Percentiles rank a stretch among this genome's conserved stretches.
phyloP scores from a whole-genome alignment of 495 filamentous ascomycete species.

The Hyaloscypha variabilis region DNA sequence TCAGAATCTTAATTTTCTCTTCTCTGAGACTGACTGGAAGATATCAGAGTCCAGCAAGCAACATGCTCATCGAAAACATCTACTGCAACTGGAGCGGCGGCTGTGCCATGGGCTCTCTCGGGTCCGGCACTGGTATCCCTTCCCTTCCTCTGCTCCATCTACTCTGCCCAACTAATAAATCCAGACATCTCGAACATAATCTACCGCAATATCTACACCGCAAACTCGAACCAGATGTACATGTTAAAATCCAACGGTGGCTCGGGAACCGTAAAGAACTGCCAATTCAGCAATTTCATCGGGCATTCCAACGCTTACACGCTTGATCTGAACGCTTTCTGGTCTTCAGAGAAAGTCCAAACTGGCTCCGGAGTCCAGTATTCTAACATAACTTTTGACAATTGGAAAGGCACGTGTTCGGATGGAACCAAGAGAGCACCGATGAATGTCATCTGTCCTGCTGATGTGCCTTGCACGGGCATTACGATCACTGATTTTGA shows the following conservation, averaged over 20 bases:
- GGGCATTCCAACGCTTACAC: slow-evolving; percentile 49
- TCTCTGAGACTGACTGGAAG: slow-evolving; percentile 7
- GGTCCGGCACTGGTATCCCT: slow-evolving; percentile 29
- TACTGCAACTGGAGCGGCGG: slow-evolving; percentile 62
- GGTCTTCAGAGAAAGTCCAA: slow-evolving; percentile 16
- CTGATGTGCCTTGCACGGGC: slow-evolving; percentile 48
- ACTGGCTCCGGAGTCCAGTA: slow-evolving; percentile 52
- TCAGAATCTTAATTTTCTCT: neutral
- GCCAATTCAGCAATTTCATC: slow-evolving; percentile 60
- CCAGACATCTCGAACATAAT: slow-evolving; percentile 44
- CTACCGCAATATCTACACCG: slow-evolving; percentile 55
- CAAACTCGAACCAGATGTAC: slow-evolving; percentile 60
- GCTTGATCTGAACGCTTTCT: slow-evolving; percentile 50
- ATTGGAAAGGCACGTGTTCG: slow-evolving; percentile 60
- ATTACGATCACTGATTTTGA: slow-evolving; percentile 56
- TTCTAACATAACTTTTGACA: slow-evolving; percentile 52
- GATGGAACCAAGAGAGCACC: slow-evolving; percentile 53
- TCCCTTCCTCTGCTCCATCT: too few relatives aligned
- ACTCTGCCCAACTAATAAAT: neutral
- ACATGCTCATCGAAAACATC: slow-evolving; percentile 58
- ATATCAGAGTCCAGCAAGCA: slow-evolving; percentile 44
- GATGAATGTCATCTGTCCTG: slow-evolving; percentile 43
- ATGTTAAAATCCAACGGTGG: slow-evolving; percentile 62
- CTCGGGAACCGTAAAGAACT: slow-evolving; percentile 47
- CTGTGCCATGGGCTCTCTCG: slow-evolving; percentile 59